These are phyloP conservation scores for Boletus insuetus DNA, from an alignment of 768 basidiomycete genomes.

Conservation along the genomic window DNA sequence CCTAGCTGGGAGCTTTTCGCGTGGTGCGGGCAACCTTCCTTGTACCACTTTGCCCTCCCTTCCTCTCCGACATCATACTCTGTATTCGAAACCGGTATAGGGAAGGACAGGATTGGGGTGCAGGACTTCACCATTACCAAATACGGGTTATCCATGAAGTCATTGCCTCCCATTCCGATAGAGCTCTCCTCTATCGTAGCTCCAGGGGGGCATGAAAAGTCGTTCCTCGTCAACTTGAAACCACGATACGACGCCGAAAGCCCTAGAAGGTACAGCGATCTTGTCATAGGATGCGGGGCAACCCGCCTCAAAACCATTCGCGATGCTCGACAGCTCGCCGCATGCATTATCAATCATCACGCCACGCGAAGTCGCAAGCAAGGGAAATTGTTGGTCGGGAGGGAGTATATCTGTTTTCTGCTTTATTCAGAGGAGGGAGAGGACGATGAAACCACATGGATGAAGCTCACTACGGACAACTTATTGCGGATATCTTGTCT, in stretches of 20 bases:
- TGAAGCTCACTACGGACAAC: conserved; percentile 6
- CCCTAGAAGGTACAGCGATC: neutral
- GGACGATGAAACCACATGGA: neutral
- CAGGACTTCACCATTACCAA: conserved; percentile 1
- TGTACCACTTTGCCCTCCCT: conserved; percentile 12
- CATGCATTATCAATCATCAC: conserved; percentile 6
- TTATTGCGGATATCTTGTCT: neutral
- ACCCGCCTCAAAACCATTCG: neutral
- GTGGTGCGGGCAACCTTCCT: conserved; percentile 12
- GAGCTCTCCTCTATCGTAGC: neutral
- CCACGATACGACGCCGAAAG: neutral
- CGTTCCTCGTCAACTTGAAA: neutral
- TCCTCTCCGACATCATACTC: conserved; percentile 13
- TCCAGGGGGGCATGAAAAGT: neutral
- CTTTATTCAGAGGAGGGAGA: neutral
- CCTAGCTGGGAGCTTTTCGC: conserved; percentile 12
- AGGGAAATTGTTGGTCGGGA: conserved; percentile 1
- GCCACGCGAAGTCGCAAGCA: neutral
- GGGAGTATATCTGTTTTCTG: conserved; percentile 5
- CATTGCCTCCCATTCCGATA: conserved; percentile 4
- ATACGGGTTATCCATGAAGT: neutral
- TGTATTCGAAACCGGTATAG: neutral
- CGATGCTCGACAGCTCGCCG: conserved; percentile 1
- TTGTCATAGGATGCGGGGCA: conserved; percentile 6
- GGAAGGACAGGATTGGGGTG: neutral